Conservation (phyloP, 2,329 filamentous ascomycete genomes). For the Botrytis medusae region DNA sequence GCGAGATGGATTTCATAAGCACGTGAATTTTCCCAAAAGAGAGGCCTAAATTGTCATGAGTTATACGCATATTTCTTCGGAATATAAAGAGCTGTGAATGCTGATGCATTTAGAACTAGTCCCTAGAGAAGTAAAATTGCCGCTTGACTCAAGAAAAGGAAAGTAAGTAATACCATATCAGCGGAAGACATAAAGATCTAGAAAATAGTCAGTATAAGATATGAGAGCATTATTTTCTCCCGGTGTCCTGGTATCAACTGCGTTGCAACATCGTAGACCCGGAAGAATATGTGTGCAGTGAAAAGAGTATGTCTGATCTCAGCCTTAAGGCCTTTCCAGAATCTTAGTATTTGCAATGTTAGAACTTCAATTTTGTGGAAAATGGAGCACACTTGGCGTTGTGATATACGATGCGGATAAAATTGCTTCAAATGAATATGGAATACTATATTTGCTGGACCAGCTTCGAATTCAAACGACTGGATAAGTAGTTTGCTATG, state of each 20-base stretch:
- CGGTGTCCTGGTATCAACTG: not conserved
- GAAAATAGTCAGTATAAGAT: not conserved
- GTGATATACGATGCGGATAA: too few species aligned
- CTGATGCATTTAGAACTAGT: not conserved
- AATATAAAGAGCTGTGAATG: fast-evolving
- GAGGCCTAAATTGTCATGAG: fast-evolving
- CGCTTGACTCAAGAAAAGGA: not conserved
- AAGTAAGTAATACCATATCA: fast-evolving
- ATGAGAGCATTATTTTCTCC: not conserved
- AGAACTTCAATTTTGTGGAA: too few species aligned
- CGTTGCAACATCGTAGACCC: fast-evolving
- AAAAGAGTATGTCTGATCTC: too few species aligned
- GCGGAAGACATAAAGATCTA: not conserved
- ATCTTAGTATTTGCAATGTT: too few species aligned
- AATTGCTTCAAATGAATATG: too few species aligned
- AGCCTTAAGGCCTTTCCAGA: too few species aligned
- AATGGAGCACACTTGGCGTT: too few species aligned
- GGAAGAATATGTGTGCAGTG: too few species aligned
- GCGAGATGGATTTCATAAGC: fast-evolving
- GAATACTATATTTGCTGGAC: too few species aligned
- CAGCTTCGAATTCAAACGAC: too few species aligned
- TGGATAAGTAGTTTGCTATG: not conserved
- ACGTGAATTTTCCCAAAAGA: fast-evolving
- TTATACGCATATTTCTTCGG: not conserved
- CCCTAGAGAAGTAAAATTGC: not conserved